These are phyloP conservation scores for Postia placenta DNA, from an alignment of 768 basidiomycete species.

Conservation along the genomic window DNA sequence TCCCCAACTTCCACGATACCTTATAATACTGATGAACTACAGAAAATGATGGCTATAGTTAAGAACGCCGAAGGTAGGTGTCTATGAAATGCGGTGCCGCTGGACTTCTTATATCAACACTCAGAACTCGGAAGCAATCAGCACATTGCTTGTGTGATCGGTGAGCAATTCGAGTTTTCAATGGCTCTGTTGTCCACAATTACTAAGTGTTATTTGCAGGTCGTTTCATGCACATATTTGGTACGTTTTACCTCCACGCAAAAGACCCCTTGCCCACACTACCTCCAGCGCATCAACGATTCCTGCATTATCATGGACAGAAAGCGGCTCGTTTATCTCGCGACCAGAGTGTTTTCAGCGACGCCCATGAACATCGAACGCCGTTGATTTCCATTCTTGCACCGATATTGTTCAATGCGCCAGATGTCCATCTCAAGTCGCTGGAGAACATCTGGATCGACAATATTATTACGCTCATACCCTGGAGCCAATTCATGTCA, in stretches of 20 bases:
- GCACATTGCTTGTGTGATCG: neutral
- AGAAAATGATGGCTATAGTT: conserved; percentile 9
- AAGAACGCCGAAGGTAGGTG: conserved; percentile 9
- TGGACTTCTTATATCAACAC: neutral
- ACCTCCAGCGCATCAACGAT: conserved; percentile 24
- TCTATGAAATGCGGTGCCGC: too few species aligned
- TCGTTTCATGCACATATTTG: conserved; percentile 37
- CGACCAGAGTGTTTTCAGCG: conserved; percentile 32
- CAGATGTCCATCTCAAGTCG: conserved; percentile 18
- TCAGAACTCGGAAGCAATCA: neutral
- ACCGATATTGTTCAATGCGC: conserved; percentile 21
- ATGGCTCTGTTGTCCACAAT: neutral
- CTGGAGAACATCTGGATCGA: conserved; percentile 21
- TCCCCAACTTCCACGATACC: conserved; percentile 11
- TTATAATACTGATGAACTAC: conserved; percentile 10
- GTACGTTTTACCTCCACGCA: conserved; percentile 9
- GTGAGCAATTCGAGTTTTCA: too few species aligned
- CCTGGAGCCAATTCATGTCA: conserved; percentile 19
- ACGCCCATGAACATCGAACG: conserved; percentile 6
- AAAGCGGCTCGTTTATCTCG: conserved; percentile 38
- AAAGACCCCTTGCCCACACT: neutral
- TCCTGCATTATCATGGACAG: conserved; percentile 43
- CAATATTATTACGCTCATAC: conserved; percentile 8
- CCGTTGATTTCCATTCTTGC: conserved; percentile 16
- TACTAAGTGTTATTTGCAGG: conserved; percentile 26